Base-by-base conservation (phyloP, 768 basidiomycete species). In the Mycena floridula region DNA sequence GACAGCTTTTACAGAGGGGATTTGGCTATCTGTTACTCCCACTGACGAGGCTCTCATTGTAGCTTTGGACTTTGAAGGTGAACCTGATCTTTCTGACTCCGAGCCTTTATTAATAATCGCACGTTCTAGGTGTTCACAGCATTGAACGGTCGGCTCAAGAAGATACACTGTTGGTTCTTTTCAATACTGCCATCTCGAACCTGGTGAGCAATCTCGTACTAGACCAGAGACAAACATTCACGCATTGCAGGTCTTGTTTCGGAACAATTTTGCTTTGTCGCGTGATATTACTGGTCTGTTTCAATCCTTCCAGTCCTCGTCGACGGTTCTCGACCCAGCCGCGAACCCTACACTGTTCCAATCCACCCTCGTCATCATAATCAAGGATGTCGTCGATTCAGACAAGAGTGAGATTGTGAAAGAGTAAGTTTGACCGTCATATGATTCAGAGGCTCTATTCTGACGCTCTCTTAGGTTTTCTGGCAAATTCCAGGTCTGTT, bases 321-420 rank as follows among this genome's bases (percentile, higher is more conserved):
- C 75, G 0, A 70, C 74, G 0, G 69, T 82, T 11, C 56, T 82
- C 3, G 77, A 83, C 51, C 81, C 81, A 7, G 65, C 69, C 12
- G 63, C 72, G 0, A 82, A 82, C 53, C 79, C 77, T 0, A 68
- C 67, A 2, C 58, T 83, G 5, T 82, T 82, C 59, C 73, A 70
- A 50, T 81, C 78, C 0, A 77, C 69, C 0, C 59, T 83, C 12
- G 70, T 70, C 6, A 79, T 82, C 49, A 79, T 82, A 36, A 81
- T 82, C 58, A 83, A 82, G 80, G 81, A 83, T 40, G 80, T 82
- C 12, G 70, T 80, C 1, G 81, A 82, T 43, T 70, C 76, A 0
- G 81, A 82, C 58, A 77, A 71, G 54, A 59, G 50, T 2, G 80
- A 82, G 42, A 81, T 83, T 20, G 69, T 69, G 4, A 62, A 65